A percentile compares a stretch with the other conserved stretches of the same genome.
Conservation (phyloP, 176 grass and related monocot species). For the Oryza meyeriana region DNA sequence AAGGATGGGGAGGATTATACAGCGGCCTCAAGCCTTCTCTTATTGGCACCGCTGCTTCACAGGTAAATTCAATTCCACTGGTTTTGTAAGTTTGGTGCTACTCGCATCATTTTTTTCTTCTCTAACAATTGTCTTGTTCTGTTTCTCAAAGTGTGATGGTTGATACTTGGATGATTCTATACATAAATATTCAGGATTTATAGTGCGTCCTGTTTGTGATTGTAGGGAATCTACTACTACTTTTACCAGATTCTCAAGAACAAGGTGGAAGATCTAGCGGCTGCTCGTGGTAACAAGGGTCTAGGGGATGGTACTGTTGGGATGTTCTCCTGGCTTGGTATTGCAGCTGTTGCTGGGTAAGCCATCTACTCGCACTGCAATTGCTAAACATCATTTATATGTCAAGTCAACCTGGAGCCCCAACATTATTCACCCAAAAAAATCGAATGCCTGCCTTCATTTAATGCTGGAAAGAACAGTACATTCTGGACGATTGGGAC, state of each 20-base stretch:
- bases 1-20: conserved; percentile 92
- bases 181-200: background rate
- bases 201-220: background rate
- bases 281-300: conserved; percentile 60
- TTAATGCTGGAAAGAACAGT: background rate
- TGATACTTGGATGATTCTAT: conserved; percentile 6
- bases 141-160: background rate
- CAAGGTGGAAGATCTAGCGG: conserved; percentile 65
- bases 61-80: conserved; percentile 53
- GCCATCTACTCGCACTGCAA: background rate
- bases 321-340: conserved; percentile 94
- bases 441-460: too few species aligned
- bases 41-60: conserved; percentile 81
- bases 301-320: conserved; percentile 88
- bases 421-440: background rate
- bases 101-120: background rate
- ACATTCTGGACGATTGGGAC: background rate
- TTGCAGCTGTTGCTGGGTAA: conserved; percentile 93
- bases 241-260: conserved; percentile 98
- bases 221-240: conserved; percentile 98
- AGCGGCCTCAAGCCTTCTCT: conserved; percentile 96
- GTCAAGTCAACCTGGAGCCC: background rate
- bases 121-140: background rate
- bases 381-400: background rate
- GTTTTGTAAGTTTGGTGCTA: background rate